Evolutionary conservation across 2,329 filamentous ascomycete genomes (phyloP), one percentile per base, ranked within the genome.

Genomic region (Colletotrichum gigasporum): DNA sequence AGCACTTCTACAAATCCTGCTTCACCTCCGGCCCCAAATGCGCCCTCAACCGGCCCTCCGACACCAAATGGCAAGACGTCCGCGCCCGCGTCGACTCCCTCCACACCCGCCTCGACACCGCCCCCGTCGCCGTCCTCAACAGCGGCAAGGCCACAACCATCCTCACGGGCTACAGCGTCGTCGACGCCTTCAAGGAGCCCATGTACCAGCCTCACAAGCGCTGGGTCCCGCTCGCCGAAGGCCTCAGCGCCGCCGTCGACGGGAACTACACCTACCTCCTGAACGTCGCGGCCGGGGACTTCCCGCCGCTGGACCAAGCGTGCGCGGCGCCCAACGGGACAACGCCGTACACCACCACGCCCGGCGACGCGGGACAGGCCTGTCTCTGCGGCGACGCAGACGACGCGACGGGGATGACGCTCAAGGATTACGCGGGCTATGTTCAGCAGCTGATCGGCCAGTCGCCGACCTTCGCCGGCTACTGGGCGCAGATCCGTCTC

Each of bases 331-430:
- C 41, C 18, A 50, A 58, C 26, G 30, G 22, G 4, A 58, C 52
- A 5, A 20, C n/a, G 4, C 30, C 53, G 1, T 28, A n/a, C 2
- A 24, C n/a, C 7, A 37, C 37, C 0, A 45, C 37, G 14, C 16
- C 42, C 41, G 44, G 55, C 22, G 76, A 76, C 10, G 69, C 68
- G n/a, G 60, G 63, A 7, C 26, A 47, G 30, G 69, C 71, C 5
- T 67, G 80, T 4, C 56, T 75, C 18, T 82, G 79, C 69, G 69
- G 71, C 62, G 79, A 81, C 68, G 78, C 74, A 20, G 69, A 70
- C 3, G 59, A 71, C 53, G 54, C 71, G 26, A 62, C 64, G 4
- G 60, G 61, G 56, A 66, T 68, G 37, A 67, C 58, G 14, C 9
- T 71, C 11, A 6, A 62, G 2, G 74, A 71, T 44, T 76, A 76